phyloP scores from a whole-genome alignment of 2,329 filamentous ascomycete genomes.

The Westerdykella sp. region DNA sequence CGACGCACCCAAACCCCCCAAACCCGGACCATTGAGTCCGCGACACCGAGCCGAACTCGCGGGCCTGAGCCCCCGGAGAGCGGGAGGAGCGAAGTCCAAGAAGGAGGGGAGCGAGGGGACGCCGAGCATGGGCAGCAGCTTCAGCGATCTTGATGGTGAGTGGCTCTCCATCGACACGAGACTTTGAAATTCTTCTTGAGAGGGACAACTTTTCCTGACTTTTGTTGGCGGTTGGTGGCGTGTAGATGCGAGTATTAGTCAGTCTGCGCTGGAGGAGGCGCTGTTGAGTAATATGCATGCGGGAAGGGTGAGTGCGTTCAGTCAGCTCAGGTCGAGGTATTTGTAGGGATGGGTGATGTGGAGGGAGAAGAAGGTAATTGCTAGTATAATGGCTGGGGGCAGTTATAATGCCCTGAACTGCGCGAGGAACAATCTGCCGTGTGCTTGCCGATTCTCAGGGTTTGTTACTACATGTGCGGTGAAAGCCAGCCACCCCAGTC shows the following conservation, averaged over 20 bases:
- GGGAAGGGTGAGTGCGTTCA: constrained; percentile 62
- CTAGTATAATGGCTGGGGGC: too few species aligned
- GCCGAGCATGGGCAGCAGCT: constrained; percentile 60
- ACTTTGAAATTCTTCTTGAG: background rate
- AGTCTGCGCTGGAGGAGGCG: constrained; percentile 73
- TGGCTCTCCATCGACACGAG: constrained; percentile 1
- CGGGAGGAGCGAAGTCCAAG: constrained; percentile 11
- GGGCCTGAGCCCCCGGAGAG: constrained; percentile 48
- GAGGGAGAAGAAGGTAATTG: too few species aligned
- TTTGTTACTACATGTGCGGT: too few species aligned
- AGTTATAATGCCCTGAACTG: too few species aligned
- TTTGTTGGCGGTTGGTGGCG: background rate
- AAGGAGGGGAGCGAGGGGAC: constrained; percentile 32
- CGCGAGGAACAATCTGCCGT: too few species aligned
- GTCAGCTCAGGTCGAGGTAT: constrained; percentile 60
- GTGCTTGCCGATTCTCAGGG: too few species aligned
- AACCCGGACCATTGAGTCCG: constrained; percentile 40
- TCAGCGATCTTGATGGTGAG: constrained; percentile 73
- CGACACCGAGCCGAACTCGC: constrained; percentile 55
- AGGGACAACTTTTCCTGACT: background rate
- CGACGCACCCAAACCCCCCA: constrained; percentile 17
- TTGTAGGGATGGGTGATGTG: constrained; percentile 18
- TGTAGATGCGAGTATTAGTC: constrained; percentile 67
- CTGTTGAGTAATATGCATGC: constrained; percentile 66
- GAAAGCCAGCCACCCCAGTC: too few species aligned